Base-by-base conservation (phyloP, 2,329 filamentous ascomycete species). In the Gnomoniopsis smithogilvyi region DNA sequence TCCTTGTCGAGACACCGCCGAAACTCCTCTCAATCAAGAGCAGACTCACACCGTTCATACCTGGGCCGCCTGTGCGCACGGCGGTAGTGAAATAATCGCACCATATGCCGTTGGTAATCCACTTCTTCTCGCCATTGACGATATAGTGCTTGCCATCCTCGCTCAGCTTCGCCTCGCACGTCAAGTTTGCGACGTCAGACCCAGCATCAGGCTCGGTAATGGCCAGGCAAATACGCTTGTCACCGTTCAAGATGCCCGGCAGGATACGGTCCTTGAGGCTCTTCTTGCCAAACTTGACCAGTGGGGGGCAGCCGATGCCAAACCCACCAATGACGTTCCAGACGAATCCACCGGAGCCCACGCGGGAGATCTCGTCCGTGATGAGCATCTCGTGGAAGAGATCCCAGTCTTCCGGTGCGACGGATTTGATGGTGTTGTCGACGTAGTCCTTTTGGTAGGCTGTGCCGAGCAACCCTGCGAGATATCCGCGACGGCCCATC, bases 41-140 rank as follows among this genome's bases (percentile, higher is more conserved):
- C 54, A 98, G 83, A 33, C 87, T 91, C 63, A 99, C 83, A 61
- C 95, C 95, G 70, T 94, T 93, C 93, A 97, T 98, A 66, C 95
- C 95, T 24, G 85, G 80, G 36, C 87, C 89, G 64, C 90, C 92
- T 14, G 95, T 99, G 62, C 95, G 89, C 43, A 99, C 95, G 26
- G 94, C 95, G 15, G 91, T 96, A 57, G 95, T 98, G 81, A 98
- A 98, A 80, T 98, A 99, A 75, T 99, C 95, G 63, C 82, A 85
- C 92, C 92, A 97, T 69, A 97, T 86, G 70, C 95, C 95, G 77
- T 99, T 99, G 69, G 94, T 98, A 75, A 98, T 98, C 94, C 95
- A 98, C 80, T 99, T 99, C 89, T 99, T 98, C 85, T 97, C 94
- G 57, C 95, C 95, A 71, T 98, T 99, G 76, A 99, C 95, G 67